Evolutionary conservation across 441 rosid species (phyloP).

Genomic region (Omphalea diandra): DNA sequence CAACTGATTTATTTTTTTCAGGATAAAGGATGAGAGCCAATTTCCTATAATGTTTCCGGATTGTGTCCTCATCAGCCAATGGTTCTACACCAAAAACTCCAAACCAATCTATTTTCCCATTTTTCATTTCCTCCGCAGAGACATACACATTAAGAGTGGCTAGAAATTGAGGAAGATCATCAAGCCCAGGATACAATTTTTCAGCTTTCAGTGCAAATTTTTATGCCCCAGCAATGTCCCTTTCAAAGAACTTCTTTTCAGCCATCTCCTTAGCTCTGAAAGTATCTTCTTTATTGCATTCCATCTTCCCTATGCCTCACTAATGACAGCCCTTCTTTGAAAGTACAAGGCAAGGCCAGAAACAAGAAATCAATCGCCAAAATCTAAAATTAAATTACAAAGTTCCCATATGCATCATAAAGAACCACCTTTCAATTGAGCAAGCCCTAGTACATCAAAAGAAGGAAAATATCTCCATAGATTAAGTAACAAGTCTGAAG

Average conservation of each 20-base stretch:
- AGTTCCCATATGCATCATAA: slow-evolving; percentile 1
- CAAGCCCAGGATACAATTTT: slow-evolving; percentile 67
- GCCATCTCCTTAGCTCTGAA: slow-evolving; percentile 76
- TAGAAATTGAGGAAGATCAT: slow-evolving; percentile 67
- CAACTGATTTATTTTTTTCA: slow-evolving; percentile 74
- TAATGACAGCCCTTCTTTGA: slow-evolving; percentile 1
- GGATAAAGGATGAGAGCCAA: slow-evolving; percentile 81
- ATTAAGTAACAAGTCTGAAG: not conserved
- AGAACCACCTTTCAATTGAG: slow-evolving; percentile 1
- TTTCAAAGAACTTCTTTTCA: slow-evolving; percentile 65
- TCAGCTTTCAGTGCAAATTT: slow-evolving; percentile 78
- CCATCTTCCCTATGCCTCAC: slow-evolving; percentile 42
- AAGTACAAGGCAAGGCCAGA: not conserved
- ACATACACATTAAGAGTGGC: slow-evolving; percentile 59
- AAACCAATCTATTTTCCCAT: slow-evolving; percentile 84
- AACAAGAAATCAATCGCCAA: slow-evolving; percentile 10
- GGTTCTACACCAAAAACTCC: slow-evolving; percentile 66
- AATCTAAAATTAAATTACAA: slow-evolving; percentile 6
- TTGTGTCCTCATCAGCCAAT: slow-evolving; percentile 54
- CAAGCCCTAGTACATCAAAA: slow-evolving; percentile 17
- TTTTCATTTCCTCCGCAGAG: slow-evolving; percentile 53
- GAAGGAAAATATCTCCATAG: slow-evolving; percentile 4
- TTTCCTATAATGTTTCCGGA: slow-evolving; percentile 65
- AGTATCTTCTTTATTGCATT: slow-evolving; percentile 87
- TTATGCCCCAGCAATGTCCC: slow-evolving; percentile 65